Percentiles rank a stretch among this genome's conserved stretches.
Conservation (phyloP, 2,329 filamentous ascomycete species). For the Phialocephala subalpina region DNA sequence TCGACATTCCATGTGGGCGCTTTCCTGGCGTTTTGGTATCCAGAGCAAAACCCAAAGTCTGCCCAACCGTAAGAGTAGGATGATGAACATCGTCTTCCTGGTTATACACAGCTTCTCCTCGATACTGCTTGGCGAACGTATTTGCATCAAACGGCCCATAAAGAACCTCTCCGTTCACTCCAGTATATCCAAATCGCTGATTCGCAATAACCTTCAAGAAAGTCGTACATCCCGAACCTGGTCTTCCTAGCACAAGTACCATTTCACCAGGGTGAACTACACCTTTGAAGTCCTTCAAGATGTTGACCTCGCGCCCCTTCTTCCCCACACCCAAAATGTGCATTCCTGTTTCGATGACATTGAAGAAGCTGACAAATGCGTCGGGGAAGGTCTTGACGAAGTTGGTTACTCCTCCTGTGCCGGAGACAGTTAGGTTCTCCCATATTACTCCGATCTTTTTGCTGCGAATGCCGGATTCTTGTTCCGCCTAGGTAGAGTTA, state of each 20-base stretch:
- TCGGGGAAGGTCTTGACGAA: slow-evolving; percentile 78
- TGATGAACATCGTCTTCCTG: slow-evolving; percentile 88
- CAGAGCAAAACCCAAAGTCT: slow-evolving; percentile 85
- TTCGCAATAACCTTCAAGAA: slow-evolving; percentile 63
- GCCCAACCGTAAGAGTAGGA: slow-evolving; percentile 83
- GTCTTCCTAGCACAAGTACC: slow-evolving; percentile 52
- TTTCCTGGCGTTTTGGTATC: slow-evolving; percentile 87
- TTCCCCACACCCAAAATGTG: slow-evolving; percentile 69
- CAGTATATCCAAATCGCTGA: slow-evolving; percentile 65
- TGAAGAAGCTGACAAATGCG: slow-evolving; percentile 75
- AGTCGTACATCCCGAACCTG: slow-evolving; percentile 57
- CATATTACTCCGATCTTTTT: slow-evolving; percentile 85
- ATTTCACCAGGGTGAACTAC: slow-evolving; percentile 85
- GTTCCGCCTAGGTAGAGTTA: slow-evolving; percentile 59
- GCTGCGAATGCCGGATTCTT: slow-evolving; percentile 78
- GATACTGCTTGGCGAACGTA: slow-evolving; percentile 75
- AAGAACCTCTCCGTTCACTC: slow-evolving; percentile 71
- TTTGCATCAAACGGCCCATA: slow-evolving; percentile 78
- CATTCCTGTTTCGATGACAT: slow-evolving; percentile 72
- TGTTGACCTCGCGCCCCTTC: slow-evolving; percentile 75
- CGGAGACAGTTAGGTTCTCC: slow-evolving; percentile 79
- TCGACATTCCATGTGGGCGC: slow-evolving; percentile 76
- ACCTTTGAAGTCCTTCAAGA: slow-evolving; percentile 76
- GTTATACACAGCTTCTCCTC: slow-evolving; percentile 86
- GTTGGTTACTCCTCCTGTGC: slow-evolving; percentile 77